Base-by-base conservation (phyloP, 2,329 filamentous ascomycete species). In the Aspergillus intermedius region DNA sequence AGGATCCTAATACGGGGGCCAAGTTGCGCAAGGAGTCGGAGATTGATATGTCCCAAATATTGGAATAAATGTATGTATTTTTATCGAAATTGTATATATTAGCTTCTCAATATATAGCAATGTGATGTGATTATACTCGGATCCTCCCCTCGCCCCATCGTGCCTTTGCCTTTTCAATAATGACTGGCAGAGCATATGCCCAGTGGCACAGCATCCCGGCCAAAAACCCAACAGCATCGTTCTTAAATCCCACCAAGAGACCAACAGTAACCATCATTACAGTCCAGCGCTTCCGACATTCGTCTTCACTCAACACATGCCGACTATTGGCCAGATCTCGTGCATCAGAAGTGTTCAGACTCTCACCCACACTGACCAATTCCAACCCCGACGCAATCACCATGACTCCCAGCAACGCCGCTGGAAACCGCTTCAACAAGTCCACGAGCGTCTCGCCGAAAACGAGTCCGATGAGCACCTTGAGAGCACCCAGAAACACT, bases 231-330 rank as follows among this genome's bases (percentile, higher is more conserved):
- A 95, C 80, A 0, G 85, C 90, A 68, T 95, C 91, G 62, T 96
- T 97, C 66, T 83, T 86, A 60, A 95, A 95, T 0, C 88, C 89
- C 44, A 97, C 69, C 47, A 95, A 78, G 2, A 86, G 80, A 0
- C 87, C 90, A 7, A 88, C 82, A 0, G 91, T 97, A 53, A 91
- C 84, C 50, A 95, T 77, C 90, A 96, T 94, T 0, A 95, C 84
- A 19, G 83, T 87, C 87, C 88, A 95, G 49, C 90, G 77, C 65
- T 88, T 82, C 48, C 78, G 79, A 42, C 83, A 78, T 68, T 93
- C 87, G 45, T 80, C 74, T 13, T 89, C 84, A 1, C 77, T 80
- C 2, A 87, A 65, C 6, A 62, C 48, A 10, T 60, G 58, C 4
- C 52, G 56, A 7, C 63, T 56, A 17, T 60, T 56, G 46, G 69